A percentile compares a stretch with the other conserved stretches of the same genome.
These are phyloP conservation scores for Nymphaea colorata DNA, from an alignment of 164 flowering plant genomes.

Conservation along the genomic window DNA sequence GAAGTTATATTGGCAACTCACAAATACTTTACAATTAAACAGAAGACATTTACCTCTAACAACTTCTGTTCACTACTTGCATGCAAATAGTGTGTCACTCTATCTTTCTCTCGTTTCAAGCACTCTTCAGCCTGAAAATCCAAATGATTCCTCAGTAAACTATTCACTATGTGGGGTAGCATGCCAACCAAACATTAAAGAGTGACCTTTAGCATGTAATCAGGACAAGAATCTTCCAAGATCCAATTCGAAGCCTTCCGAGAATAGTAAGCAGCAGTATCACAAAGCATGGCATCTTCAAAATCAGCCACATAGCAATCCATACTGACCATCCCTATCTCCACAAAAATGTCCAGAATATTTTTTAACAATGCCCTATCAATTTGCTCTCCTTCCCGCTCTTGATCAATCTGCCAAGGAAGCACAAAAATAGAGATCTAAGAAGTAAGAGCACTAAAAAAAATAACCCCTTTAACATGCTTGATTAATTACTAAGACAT, in stretches of 20 bases:
- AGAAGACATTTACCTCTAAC: constrained; percentile 46
- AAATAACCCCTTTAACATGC: not conserved
- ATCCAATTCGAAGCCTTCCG: constrained; percentile 82
- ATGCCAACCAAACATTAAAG: not conserved
- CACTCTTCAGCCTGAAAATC: constrained; percentile 67
- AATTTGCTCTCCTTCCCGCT: constrained; percentile 43
- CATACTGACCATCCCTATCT: constrained; percentile 73
- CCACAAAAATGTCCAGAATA: constrained; percentile 66
- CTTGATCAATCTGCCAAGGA: constrained; percentile 16
- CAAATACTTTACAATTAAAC: not conserved
- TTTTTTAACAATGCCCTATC: constrained; percentile 71
- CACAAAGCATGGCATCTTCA: constrained; percentile 51
- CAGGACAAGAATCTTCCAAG: constrained; percentile 74
- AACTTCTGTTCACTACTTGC: constrained; percentile 67
- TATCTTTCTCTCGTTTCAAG: constrained; percentile 69
- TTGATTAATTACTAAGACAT: constrained; percentile 2
- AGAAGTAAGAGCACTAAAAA: not conserved
- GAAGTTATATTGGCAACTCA: no score
- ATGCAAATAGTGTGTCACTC: constrained; percentile 74
- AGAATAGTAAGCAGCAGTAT: constrained; percentile 69
- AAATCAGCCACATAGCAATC: constrained; percentile 59
- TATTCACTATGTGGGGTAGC: not conserved
- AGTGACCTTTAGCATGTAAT: constrained; percentile 61
- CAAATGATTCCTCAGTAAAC: not conserved
- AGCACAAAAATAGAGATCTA: not conserved